These are phyloP conservation scores for Calcarisporium arbuscula DNA, from an alignment of 2,329 filamentous ascomycete species.

Conservation along the genomic window DNA sequence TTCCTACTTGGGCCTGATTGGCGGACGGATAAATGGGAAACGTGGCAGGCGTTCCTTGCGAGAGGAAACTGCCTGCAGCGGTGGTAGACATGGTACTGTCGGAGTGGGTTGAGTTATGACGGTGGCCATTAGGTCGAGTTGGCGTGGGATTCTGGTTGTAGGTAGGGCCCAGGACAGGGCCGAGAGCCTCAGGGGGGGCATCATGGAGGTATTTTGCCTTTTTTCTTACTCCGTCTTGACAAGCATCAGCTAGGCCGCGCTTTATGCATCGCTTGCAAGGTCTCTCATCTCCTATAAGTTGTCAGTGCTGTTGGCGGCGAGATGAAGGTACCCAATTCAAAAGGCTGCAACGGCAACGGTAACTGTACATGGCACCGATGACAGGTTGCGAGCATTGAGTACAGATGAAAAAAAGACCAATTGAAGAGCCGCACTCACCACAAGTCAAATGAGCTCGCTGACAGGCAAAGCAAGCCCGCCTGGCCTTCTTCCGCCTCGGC, in stretches of 20 bases:
- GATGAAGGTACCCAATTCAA: not conserved
- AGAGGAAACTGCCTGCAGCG: conserved; percentile 39
- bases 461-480: conserved; percentile 92
- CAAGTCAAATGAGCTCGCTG: conserved; percentile 96
- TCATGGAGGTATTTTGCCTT: conserved; percentile 99
- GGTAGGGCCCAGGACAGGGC: conserved; percentile 72
- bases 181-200: conserved; percentile 80
- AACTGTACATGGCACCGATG: not conserved
- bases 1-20: conserved; percentile 36
- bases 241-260: conserved; percentile 81
- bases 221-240: conserved; percentile 94
- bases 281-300: conserved; percentile 73
- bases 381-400: conserved; percentile 6
- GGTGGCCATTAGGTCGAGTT: conserved; percentile 37
- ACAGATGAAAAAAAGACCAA: not conserved
- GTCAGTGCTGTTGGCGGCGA: not conserved
- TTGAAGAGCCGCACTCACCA: conserved; percentile 58
- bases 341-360: not conserved
- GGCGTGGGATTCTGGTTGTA: conserved; percentile 54
- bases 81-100: conserved; percentile 34
- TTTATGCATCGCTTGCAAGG: conserved; percentile 94
- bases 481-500: conserved; percentile 89
- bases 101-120: conserved; percentile 41
- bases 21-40: conserved; percentile 46
- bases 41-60: conserved; percentile 36